These are phyloP conservation scores for Drosera spatulata DNA, from an alignment of 179 eudicot species.

Conservation along the genomic window DNA sequence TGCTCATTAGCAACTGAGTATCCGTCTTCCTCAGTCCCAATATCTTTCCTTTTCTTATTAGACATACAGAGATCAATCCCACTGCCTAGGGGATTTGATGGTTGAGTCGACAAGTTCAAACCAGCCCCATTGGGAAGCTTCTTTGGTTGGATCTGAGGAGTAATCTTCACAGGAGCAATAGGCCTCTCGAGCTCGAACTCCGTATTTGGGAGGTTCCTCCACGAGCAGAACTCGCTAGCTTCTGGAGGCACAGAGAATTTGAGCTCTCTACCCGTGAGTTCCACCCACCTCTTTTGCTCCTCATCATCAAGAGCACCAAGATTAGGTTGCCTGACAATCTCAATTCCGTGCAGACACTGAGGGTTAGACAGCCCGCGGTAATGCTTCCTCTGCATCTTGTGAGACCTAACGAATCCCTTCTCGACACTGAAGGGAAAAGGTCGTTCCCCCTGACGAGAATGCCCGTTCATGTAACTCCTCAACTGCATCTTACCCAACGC, in stretches of 20 bases:
- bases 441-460: constrained; percentile 73
- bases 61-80: constrained; percentile 36
- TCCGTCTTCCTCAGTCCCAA: constrained; percentile 39
- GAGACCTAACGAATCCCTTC: constrained; percentile 87
- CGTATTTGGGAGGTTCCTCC: constrained; percentile 69
- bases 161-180: constrained; percentile 30
- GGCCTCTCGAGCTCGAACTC: constrained; percentile 78
- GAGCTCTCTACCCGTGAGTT: constrained; percentile 65
- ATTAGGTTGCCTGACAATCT: constrained; percentile 50
- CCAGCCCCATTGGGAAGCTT: constrained; percentile 61
- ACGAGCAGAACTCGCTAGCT: constrained; percentile 69
- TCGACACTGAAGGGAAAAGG: constrained; percentile 71
- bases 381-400: constrained; percentile 81
- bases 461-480: constrained; percentile 92
- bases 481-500: constrained; percentile 92
- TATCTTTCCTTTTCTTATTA: constrained; percentile 55
- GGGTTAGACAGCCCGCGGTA: constrained; percentile 86
- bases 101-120: constrained; percentile 51
- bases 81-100: constrained; percentile 31
- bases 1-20: constrained; percentile 20
- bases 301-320: constrained; percentile 50
- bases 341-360: constrained; percentile 85
- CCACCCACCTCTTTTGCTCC: constrained; percentile 68
- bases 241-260: constrained; percentile 59
- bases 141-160: constrained; percentile 25